Conservation (phyloP, 2,329 filamentous ascomycete genomes). For the Colletotrichum sansevieriae region DNA sequence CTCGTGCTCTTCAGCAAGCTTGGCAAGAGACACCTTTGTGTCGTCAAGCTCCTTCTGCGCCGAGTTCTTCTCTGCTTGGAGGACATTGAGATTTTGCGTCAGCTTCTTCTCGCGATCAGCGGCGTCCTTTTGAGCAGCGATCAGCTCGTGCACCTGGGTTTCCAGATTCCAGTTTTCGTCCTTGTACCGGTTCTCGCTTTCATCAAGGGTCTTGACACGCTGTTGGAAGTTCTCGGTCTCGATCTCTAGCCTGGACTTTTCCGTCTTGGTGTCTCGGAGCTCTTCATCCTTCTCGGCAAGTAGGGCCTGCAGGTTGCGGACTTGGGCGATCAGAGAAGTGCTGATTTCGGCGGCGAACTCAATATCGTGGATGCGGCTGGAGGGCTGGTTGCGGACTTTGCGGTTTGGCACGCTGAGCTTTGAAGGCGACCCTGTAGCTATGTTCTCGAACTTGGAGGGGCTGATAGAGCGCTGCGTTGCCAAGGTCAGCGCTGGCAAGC, state of each 20-base stretch:
- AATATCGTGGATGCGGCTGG: slow-evolving; percentile 92
- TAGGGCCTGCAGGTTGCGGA: slow-evolving; percentile 88
- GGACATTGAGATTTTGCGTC: slow-evolving; percentile 76
- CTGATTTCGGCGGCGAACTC: slow-evolving; percentile 99
- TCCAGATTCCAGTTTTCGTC: slow-evolving; percentile 99
- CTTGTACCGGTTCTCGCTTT: slow-evolving; percentile 96
- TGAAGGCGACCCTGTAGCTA: slow-evolving; percentile 86
- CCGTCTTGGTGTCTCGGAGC: slow-evolving; percentile 78
- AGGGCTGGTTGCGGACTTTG: slow-evolving; percentile 90
- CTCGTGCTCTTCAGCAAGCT: slow-evolving; percentile 84
- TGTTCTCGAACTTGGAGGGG: slow-evolving; percentile 84
- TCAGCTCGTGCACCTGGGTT: slow-evolving; percentile 88
- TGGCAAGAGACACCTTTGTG: slow-evolving; percentile 82
- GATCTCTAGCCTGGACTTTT: slow-evolving; percentile 84
- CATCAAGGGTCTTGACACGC: slow-evolving; percentile 84
- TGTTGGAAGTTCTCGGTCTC: slow-evolving; percentile 85
- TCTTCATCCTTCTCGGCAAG: slow-evolving; percentile 90
- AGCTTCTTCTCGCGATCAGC: slow-evolving; percentile 87
- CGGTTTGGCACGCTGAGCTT: slow-evolving; percentile 90
- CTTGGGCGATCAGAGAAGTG: slow-evolving; percentile 92
- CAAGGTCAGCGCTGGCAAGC: slow-evolving; percentile 27
- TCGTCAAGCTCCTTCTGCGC: slow-evolving; percentile 93
- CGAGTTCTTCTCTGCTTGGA: slow-evolving; percentile 80
- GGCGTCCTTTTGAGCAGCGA: slow-evolving; percentile 79
- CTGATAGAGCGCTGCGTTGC: slow-evolving; percentile 73